Conservation (phyloP, 768 basidiomycete species). For the Piloderma croceum region DNA sequence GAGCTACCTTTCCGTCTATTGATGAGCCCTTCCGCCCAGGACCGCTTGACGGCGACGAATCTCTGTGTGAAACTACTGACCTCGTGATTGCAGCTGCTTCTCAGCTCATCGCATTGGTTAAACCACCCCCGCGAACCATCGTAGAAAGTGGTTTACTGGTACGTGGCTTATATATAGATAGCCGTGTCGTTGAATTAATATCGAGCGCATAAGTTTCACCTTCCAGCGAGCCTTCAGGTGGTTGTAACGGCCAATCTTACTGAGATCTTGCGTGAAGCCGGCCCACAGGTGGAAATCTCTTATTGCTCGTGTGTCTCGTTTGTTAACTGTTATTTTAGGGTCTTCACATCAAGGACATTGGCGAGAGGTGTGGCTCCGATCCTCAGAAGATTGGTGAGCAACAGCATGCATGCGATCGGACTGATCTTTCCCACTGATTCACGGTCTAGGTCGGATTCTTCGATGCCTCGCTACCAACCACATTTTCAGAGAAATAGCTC, state of each 20-base stretch:
- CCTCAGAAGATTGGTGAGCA: conserved; percentile 21
- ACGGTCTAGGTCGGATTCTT: conserved; percentile 17
- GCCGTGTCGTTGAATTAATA: conserved; percentile 4
- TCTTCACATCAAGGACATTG: conserved; percentile 27
- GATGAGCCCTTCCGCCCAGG: too few species aligned
- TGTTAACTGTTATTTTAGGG: conserved; percentile 11
- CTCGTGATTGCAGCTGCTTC: too few species aligned
- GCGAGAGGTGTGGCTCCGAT: conserved; percentile 15
- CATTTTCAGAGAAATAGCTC: conserved; percentile 23
- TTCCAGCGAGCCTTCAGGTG: conserved; percentile 17
- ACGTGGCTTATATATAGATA: background rate
- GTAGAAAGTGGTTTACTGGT: background rate
- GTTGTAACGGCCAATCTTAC: conserved; percentile 21
- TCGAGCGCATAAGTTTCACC: too few species aligned
- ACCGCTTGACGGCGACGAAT: too few species aligned
- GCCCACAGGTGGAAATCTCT: conserved; percentile 15
- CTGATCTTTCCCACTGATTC: background rate
- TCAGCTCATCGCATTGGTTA: background rate
- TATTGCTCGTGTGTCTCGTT: background rate
- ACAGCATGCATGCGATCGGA: background rate
- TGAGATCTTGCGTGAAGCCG: conserved; percentile 27
- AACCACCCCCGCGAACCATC: background rate
- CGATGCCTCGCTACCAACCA: conserved; percentile 25
- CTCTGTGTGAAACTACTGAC: too few species aligned
- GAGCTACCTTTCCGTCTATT: too few species aligned